phyloP scores from a whole-genome alignment of 768 basidiomycete genomes.

The Rhizopogon rudus region DNA sequence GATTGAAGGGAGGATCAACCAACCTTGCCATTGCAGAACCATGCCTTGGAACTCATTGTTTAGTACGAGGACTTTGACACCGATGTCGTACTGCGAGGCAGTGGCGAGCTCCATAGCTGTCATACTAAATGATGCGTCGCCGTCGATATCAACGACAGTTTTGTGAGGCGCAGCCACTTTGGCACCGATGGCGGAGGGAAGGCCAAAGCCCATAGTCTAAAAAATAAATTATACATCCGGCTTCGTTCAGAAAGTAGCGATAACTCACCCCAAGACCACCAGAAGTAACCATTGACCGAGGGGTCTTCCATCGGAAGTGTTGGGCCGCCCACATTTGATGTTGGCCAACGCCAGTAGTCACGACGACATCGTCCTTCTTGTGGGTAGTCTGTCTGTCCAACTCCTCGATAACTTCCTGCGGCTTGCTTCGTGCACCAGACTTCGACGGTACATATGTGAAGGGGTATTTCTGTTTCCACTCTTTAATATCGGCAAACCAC shows the following conservation, averaged over 20 bases:
- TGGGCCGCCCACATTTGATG: slow-evolving; percentile 99
- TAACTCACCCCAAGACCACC: slow-evolving; percentile 87
- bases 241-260: neutral
- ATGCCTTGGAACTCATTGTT: slow-evolving; percentile 99
- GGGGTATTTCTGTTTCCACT: slow-evolving; percentile 86
- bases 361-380: slow-evolving; percentile 80
- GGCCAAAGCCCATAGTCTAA: slow-evolving; percentile 97
- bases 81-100: slow-evolving; percentile 86
- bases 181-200: slow-evolving; percentile 92
- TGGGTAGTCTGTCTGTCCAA: slow-evolving; percentile 78
- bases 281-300: slow-evolving; percentile 85
- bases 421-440: slow-evolving; percentile 68
- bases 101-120: slow-evolving; percentile 99
- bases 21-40: slow-evolving; percentile 99
- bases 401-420: slow-evolving; percentile 93
- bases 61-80: slow-evolving; percentile 88
- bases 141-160: slow-evolving; percentile 93
- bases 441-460: slow-evolving; percentile 76
- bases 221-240: slow-evolving; percentile 29
- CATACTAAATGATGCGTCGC: slow-evolving; percentile 98
- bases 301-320: slow-evolving; percentile 85
- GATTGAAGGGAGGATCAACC: slow-evolving; percentile 12
- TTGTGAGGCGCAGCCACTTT: slow-evolving; percentile 95
- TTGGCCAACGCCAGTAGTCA: slow-evolving; percentile 95
- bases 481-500: slow-evolving; percentile 82